Evolutionary conservation across 306 rosid species (phyloP), one percentile per base, ranked within the genome.

Genomic region (Arachis hypogaea): DNA sequence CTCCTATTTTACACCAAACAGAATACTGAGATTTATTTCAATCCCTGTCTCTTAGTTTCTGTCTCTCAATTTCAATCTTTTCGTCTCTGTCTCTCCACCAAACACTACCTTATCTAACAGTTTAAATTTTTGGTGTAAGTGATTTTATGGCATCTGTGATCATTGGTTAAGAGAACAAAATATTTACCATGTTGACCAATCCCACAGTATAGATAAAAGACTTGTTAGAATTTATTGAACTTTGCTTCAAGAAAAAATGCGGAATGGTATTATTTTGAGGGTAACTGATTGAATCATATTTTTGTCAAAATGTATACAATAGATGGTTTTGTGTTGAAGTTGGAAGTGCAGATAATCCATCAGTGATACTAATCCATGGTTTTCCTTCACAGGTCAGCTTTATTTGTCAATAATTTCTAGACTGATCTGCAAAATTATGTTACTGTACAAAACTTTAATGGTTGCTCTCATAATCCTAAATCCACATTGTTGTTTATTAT

Each of bases 321-420:
- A 90, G 98, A 88, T 90, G 98, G 98, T 93, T 93, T 73, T 90
- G 91, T 87, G 92, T 93, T 75, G 91, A 93, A 80, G 63, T 84
- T 5, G 98, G 97, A 83, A 90, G 85, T 62, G 85, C 82, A 74
- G 95, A 80, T 80, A 90, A 87, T 68, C 93, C 93, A 71, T 29
- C 93, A 47, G 93, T 93, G 80, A 72, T 93, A 85, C 67, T 93
- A 64, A 76, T 93, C 79, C 98, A 93, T 29, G 98, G 98, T 82
- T 88, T 93, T 66, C 98, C 98, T 80, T 93, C 97, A 16, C 98
- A 90, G 93, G 98, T 90, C 61, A 81, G 85, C 58, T 44, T 72
- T 66, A 14, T 58, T 73, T 22, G 70, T 46, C 63, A 30, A 11
- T 41, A 56, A 16, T 47, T 63, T 33, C 12, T 54, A 66, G 28